These are phyloP conservation scores for Xylariaceae sp. DNA, from an alignment of 2,329 filamentous ascomycete species.

Conservation along the genomic window DNA sequence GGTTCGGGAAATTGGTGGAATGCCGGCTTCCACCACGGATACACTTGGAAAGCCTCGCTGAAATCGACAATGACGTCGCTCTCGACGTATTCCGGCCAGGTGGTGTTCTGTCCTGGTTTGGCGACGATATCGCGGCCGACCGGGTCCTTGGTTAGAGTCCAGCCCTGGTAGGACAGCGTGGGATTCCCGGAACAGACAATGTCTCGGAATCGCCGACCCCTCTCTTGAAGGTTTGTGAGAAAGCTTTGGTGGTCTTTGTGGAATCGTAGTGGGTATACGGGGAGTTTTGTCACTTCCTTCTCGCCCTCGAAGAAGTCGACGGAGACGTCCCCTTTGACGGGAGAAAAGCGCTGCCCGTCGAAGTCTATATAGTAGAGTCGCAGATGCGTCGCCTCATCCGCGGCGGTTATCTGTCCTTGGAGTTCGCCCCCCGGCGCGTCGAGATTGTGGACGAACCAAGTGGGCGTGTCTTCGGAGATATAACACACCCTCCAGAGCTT, in stretches of 20 bases:
- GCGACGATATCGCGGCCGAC: conserved; percentile 12
- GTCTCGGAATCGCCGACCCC: conserved; percentile 15
- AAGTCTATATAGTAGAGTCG: conserved; percentile 20
- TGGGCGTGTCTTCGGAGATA: conserved; percentile 17
- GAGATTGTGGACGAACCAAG: conserved; percentile 14
- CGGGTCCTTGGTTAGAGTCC: conserved; percentile 18
- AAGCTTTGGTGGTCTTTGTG: conserved; percentile 14
- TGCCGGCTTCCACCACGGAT: conserved; percentile 18
- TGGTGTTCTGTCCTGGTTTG: conserved; percentile 10
- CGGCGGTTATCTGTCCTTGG: conserved; percentile 3
- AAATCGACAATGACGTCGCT: conserved; percentile 20
- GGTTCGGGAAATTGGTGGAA: conserved; percentile 16
- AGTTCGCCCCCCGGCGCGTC: conserved; percentile 13
- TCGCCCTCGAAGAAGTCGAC: conserved; percentile 17
- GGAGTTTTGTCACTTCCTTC: conserved; percentile 19
- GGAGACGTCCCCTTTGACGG: conserved; percentile 15
- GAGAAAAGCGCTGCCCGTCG: conserved; percentile 15
- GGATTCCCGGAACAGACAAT: conserved; percentile 17
- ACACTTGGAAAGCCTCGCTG: conserved; percentile 16
- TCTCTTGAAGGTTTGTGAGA: conserved; percentile 12
- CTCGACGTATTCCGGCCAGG: conserved; percentile 18
- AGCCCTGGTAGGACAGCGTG: conserved; percentile 15
- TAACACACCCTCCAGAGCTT: conserved; percentile 20
- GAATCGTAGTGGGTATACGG: conserved; percentile 16
- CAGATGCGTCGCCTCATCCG: conserved; percentile 15